These are phyloP conservation scores for Pleurotus eryngii DNA, from an alignment of 768 basidiomycete species.

Conservation along the genomic window DNA sequence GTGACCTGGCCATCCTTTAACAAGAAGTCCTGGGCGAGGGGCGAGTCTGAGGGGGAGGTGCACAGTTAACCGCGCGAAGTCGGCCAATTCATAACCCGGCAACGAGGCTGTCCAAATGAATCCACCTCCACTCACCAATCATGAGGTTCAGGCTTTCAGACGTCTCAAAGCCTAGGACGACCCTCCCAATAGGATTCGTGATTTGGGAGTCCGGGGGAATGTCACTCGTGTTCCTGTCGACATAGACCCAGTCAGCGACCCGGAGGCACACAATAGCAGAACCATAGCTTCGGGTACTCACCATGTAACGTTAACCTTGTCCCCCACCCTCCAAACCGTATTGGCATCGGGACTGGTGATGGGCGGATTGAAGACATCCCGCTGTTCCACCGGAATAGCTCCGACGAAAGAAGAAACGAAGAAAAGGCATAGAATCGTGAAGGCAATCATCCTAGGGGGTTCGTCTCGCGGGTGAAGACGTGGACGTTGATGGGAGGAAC, in stretches of 20 bases:
- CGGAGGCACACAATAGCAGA: background rate
- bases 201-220: constrained; percentile 41
- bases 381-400: constrained; percentile 33
- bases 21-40: constrained; percentile 55
- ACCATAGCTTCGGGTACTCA: constrained; percentile 22
- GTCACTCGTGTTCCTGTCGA: constrained; percentile 46
- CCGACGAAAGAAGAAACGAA: constrained; percentile 26
- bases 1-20: constrained; percentile 45
- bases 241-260: background rate
- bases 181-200: constrained; percentile 45
- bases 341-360: constrained; percentile 44
- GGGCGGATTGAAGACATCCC: constrained; percentile 47
- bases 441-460: constrained; percentile 24
- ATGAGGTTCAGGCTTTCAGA: constrained; percentile 52
- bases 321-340: constrained; percentile 50
- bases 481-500: background rate
- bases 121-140: constrained; percentile 33
- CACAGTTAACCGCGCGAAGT: constrained; percentile 5
- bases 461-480: constrained; percentile 5
- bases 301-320: constrained; percentile 51
- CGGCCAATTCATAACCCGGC: background rate
- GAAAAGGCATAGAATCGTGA: constrained; percentile 27
- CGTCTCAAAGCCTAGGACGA: constrained; percentile 49
- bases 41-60: constrained; percentile 38
- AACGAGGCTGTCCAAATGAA: background rate